phyloP scores from a whole-genome alignment of 2,329 filamentous ascomycete species.

The Aureobasidium vineae region DNA sequence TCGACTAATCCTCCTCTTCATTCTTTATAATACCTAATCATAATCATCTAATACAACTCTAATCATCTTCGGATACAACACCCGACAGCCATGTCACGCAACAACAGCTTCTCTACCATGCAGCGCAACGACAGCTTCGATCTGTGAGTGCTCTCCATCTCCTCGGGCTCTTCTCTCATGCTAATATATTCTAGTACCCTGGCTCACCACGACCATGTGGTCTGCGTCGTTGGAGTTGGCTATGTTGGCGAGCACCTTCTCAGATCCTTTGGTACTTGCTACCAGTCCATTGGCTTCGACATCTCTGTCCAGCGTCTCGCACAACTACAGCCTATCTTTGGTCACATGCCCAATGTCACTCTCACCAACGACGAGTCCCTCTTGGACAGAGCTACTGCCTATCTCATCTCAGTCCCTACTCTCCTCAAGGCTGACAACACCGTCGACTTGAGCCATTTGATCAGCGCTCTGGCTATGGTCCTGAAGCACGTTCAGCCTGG shows the following conservation, averaged over 20 bases:
- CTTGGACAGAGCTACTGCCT: constrained; percentile 50
- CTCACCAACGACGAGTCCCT: constrained; percentile 44
- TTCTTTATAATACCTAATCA: constrained; percentile 13
- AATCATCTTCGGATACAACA: constrained; percentile 5
- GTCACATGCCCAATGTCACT: constrained; percentile 36
- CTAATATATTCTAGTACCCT: background rate
- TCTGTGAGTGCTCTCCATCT: constrained; percentile 20
- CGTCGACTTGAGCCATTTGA: constrained; percentile 51
- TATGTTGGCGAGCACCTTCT: constrained; percentile 31
- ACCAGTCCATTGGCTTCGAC: constrained; percentile 42
- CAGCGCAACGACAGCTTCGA: constrained; percentile 26
- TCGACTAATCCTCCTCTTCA: constrained; percentile 6
- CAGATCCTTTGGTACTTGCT: constrained; percentile 30
- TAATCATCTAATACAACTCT: constrained; percentile 14
- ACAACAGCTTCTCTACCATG: constrained; percentile 25
- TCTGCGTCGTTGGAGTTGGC: constrained; percentile 31
- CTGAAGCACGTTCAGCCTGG: constrained; percentile 45
- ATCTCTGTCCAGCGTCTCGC: constrained; percentile 45
- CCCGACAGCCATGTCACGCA: constrained; percentile 14
- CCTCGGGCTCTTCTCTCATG: constrained; percentile 26
- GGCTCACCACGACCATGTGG: constrained; percentile 19
- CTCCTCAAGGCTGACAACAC: constrained; percentile 49
- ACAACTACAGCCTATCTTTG: constrained; percentile 35
- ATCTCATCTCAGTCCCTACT: constrained; percentile 56
- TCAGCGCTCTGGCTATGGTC: constrained; percentile 47